Conservation (phyloP, 108 stramenopile genomes). For the Nitzschia putrida region DNA sequence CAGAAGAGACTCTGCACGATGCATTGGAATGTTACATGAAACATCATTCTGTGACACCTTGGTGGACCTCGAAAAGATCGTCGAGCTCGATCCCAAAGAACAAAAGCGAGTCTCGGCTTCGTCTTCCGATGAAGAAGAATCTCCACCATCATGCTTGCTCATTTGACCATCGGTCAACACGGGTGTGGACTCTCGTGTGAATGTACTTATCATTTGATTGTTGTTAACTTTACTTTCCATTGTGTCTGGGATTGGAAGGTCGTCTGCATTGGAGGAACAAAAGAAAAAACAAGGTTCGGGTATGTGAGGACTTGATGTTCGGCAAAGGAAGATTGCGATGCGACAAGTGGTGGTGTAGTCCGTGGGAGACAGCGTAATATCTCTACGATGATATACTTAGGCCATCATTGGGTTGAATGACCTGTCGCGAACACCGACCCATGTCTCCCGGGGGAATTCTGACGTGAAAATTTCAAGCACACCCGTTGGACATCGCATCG, state of each 20-base stretch:
- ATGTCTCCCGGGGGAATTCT: too few relatives aligned
- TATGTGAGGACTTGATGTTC: neutral
- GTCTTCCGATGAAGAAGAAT: conserved; percentile 10
- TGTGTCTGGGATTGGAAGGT: neutral
- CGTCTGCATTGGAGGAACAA: conserved; percentile 5
- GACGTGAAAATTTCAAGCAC: too few relatives aligned
- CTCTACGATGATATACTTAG: too few relatives aligned
- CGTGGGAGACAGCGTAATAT: too few relatives aligned
- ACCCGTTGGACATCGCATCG: too few relatives aligned
- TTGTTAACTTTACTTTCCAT: conserved; percentile 11
- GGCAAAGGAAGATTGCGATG: too few relatives aligned
- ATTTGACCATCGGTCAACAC: neutral
- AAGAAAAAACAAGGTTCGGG: conserved; percentile 4
- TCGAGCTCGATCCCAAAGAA: conserved; percentile 21
- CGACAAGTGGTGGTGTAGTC: too few relatives aligned
- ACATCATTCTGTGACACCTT: conserved; percentile 15
- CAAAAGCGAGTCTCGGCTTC: neutral
- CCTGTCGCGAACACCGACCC: too few relatives aligned
- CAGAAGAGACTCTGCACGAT: neutral
- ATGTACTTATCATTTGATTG: neutral
- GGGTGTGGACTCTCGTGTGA: neutral
- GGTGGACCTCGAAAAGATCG: conserved; percentile 6
- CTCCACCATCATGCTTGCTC: neutral
- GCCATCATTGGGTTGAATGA: too few relatives aligned
- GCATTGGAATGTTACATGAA: conserved; percentile 8